Evolutionary conservation across 2,329 filamentous ascomycete genomes (phyloP).

Genomic region (Rutstroemia sp.): DNA sequence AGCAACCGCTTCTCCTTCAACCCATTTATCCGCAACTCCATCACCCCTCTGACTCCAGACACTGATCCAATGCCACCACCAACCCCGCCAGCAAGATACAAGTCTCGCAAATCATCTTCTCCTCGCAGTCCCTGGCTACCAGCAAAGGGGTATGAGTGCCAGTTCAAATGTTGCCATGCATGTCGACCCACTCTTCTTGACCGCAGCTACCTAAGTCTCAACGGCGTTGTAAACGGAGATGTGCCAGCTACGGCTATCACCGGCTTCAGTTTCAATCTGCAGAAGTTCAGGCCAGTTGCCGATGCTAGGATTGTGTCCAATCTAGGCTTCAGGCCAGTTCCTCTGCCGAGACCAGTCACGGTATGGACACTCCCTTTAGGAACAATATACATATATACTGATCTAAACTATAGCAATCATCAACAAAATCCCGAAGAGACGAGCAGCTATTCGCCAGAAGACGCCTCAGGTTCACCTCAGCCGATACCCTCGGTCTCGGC

Average conservation of each 20-base stretch:
- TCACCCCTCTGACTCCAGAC: background rate
- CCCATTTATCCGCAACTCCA: background rate
- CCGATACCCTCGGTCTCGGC: conserved; percentile 11
- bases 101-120: background rate
- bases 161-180: conserved; percentile 40
- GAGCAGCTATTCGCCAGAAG: background rate
- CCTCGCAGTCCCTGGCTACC: conserved; percentile 33
- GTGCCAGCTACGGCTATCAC: conserved; percentile 41
- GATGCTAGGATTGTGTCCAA: conserved; percentile 20
- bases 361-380: conserved; percentile 7
- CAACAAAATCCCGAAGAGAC: background rate
- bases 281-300: conserved; percentile 34
- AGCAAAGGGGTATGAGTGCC: conserved; percentile 37
- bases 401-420: background rate
- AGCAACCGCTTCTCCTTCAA: conserved; percentile 1
- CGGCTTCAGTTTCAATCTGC: conserved; percentile 45
- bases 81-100: background rate
- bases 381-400: background rate
- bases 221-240: conserved; percentile 42
- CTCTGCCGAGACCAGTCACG: conserved; percentile 4
- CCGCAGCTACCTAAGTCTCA: conserved; percentile 42
- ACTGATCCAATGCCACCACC: background rate
- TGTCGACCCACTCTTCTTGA: conserved; percentile 40
- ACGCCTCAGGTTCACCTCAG: background rate
- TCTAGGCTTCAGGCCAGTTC: conserved; percentile 22